Base-by-base conservation (phyloP, 345 rosid genomes). In the Eucalyptus microcorys region DNA sequence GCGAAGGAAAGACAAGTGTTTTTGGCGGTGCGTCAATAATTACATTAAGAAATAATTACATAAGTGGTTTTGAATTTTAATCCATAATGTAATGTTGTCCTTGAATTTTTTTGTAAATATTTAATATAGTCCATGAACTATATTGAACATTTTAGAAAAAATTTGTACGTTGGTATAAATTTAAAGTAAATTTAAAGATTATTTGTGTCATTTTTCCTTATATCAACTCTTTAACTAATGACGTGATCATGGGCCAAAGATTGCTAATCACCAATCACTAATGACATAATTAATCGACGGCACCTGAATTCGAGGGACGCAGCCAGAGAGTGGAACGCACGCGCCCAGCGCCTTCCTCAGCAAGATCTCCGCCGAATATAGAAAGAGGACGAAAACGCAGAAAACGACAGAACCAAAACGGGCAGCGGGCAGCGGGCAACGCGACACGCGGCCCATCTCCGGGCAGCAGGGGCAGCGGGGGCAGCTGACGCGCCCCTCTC, bases 391-490 rank as follows among this genome's bases (percentile, higher is more conserved):
- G 27, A 87, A 64, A 30, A 47, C 30, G 84, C 40, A 24, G 24
- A 34, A n/a, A 30, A 32, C 49, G 12, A 71, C 30, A 37, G 89
- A 14, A 86, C 13, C 19, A 13, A 27, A 85, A 30, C 27, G 86
- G 86, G 89, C 89, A 88, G 89, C 34, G 13, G 86, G 86, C 49
- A 87, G 89, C 34, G 13, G 86, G 86, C 49, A 87, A 32, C 14
- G 85, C 7, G 81, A 59, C 85, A n/a, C 84, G 88, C 85, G 43
- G 76, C 30, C n/a, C 57, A 14, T 15, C 12, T 22, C 50, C 87
- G 93, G 96, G 93, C 95, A 95, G 49, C 95, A 7, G 27, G 95
- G 95, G 94, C 92, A 17, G 30, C 57, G 4, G 57, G 10, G 26
- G 57, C 26, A 93, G 92, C 89, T 52, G 32, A 76, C 47, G 84